These are phyloP conservation scores for Myriosclerotinia scirpicola DNA, from an alignment of 2,329 filamentous ascomycete species.

Conservation along the genomic window DNA sequence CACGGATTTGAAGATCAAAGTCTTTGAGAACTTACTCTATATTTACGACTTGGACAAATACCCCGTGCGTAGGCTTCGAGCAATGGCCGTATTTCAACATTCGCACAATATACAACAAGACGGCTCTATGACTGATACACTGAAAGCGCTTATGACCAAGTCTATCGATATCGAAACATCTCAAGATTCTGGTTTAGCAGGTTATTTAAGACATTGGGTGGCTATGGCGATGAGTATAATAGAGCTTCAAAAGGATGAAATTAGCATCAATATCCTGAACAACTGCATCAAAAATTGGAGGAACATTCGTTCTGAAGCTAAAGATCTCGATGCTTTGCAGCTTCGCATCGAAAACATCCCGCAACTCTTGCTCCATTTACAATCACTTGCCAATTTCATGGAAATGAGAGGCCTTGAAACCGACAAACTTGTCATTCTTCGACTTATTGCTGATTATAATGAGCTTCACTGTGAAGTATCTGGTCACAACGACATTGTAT, in stretches of 20 bases:
- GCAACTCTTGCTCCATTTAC: constrained; percentile 51
- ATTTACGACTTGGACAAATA: constrained; percentile 36
- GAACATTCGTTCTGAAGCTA: constrained; percentile 47
- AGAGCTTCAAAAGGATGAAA: constrained; percentile 35
- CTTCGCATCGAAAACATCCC: constrained; percentile 51
- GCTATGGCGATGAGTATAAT: constrained; percentile 32
- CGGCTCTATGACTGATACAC: constrained; percentile 27
- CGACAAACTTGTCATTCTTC: constrained; percentile 49
- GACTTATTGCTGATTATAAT: constrained; percentile 48
- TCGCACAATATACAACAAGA: constrained; percentile 15
- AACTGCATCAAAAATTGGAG: constrained; percentile 37
- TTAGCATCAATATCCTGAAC: constrained; percentile 33
- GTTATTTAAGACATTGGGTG: constrained; percentile 34
- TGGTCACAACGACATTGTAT: constrained; percentile 45
- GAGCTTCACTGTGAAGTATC: constrained; percentile 46
- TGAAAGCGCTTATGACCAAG: constrained; percentile 22
- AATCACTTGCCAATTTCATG: constrained; percentile 55
- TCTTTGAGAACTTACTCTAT: constrained; percentile 33
- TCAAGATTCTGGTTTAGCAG: constrained; percentile 33
- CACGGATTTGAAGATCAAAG: constrained; percentile 29
- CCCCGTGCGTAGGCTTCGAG: constrained; percentile 39
- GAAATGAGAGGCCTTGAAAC: constrained; percentile 56
- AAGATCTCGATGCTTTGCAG: constrained; percentile 45
- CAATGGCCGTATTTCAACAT: constrained; percentile 33
- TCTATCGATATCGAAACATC: constrained; percentile 28